Evolutionary conservation across 441 rosid genomes (phyloP).

Genomic region (Gossypium aridum): DNA sequence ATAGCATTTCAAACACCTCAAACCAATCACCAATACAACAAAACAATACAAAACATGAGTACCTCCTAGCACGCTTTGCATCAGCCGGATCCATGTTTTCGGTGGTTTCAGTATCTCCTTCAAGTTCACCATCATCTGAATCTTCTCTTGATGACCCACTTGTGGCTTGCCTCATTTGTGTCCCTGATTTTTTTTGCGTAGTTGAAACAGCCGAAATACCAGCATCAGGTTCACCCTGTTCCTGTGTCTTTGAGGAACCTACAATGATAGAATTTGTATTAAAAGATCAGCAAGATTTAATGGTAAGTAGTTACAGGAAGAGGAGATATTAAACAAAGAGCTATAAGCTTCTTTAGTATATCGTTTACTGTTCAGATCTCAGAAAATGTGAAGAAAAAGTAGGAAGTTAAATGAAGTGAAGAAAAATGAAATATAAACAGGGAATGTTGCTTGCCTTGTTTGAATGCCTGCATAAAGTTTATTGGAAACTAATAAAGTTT

Average conservation of each 20-base stretch:
- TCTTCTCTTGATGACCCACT: conserved; percentile 92
- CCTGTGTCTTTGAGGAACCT: conserved; percentile 39
- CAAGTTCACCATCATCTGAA: conserved; percentile 89
- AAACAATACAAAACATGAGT: conserved; percentile 1
- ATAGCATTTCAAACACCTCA: not conserved
- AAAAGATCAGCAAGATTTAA: not conserved
- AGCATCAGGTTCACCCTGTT: conserved; percentile 34
- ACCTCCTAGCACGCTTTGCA: conserved; percentile 83
- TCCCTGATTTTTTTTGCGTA: conserved; percentile 32
- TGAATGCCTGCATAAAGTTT: not conserved
- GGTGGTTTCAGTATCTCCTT: conserved; percentile 68
- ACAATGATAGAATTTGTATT: conserved; percentile 6
- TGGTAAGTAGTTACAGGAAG: not conserved
- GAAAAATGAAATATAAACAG: not conserved
- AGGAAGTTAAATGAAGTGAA: not conserved
- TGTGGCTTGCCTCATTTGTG: conserved; percentile 54
- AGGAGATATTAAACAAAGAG: not conserved
- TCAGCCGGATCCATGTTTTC: conserved; percentile 58
- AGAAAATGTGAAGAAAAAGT: not conserved
- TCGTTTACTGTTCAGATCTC: not conserved
- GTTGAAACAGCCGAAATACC: conserved; percentile 27
- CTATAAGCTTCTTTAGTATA: not conserved
- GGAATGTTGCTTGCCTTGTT: not conserved
- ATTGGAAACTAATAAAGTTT: not conserved
- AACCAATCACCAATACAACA: conserved; percentile 14